These are phyloP conservation scores for Aureobasidium musti DNA, from an alignment of 2,329 filamentous ascomycete species.

Conservation along the genomic window DNA sequence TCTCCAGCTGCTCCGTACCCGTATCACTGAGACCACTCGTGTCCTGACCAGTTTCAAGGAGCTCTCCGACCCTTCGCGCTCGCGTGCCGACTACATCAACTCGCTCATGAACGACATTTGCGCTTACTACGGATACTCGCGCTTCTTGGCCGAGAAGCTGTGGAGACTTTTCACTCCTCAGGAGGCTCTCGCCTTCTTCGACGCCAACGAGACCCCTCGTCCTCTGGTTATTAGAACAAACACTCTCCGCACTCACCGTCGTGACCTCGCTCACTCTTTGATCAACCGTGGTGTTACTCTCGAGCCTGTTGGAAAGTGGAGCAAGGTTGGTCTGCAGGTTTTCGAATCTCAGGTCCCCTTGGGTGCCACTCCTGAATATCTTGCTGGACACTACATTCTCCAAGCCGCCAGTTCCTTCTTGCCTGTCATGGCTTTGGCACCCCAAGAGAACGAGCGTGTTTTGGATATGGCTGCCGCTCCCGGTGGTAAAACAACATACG, in stretches of 20 bases:
- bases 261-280: slow-evolving; percentile 85
- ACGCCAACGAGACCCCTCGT: slow-evolving; percentile 93
- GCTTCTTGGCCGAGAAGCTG: slow-evolving; percentile 93
- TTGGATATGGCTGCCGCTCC: slow-evolving; percentile 95
- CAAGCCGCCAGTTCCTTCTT: slow-evolving; percentile 96
- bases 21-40: slow-evolving; percentile 91
- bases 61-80: slow-evolving; percentile 75
- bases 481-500: slow-evolving; percentile 93
- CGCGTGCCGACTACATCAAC: slow-evolving; percentile 81
- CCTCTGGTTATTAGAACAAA: slow-evolving; percentile 97
- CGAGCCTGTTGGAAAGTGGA: slow-evolving; percentile 98
- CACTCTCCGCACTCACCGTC: slow-evolving; percentile 74
- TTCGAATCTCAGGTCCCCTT: slow-evolving; percentile 88
- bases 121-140: slow-evolving; percentile 94
- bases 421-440: slow-evolving; percentile 94
- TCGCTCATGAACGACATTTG: slow-evolving; percentile 91
- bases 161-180: slow-evolving; percentile 87
- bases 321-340: slow-evolving; percentile 93
- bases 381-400: slow-evolving; percentile 96
- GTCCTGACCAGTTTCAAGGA: slow-evolving; percentile 87
- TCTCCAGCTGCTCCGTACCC: slow-evolving; percentile 79
- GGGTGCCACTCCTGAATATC: slow-evolving; percentile 94
- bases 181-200: slow-evolving; percentile 97
- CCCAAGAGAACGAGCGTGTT: slow-evolving; percentile 87
- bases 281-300: slow-evolving; percentile 96